phyloP scores from a whole-genome alignment of 768 basidiomycete species.

The Serendipita indica region DNA sequence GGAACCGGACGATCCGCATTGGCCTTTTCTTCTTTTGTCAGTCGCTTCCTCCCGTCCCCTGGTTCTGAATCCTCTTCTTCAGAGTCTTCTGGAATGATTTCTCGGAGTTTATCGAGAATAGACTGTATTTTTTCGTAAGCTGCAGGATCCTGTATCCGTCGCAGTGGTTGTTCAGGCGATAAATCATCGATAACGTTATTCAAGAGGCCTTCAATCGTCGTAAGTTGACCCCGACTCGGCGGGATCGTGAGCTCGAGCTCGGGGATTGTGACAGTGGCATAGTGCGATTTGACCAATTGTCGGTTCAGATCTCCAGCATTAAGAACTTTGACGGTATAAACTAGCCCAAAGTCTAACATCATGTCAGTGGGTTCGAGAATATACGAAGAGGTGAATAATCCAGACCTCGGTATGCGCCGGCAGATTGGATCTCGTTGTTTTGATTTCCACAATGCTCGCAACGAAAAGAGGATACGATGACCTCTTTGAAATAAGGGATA shows the following conservation, averaged over 20 bases:
- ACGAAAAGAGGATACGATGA: slow-evolving; percentile 91
- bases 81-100: slow-evolving; percentile 43
- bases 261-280: slow-evolving; percentile 68
- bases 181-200: slow-evolving; percentile 72
- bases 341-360: slow-evolving; percentile 62
- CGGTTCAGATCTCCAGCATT: slow-evolving; percentile 69
- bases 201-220: slow-evolving; percentile 90
- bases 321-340: slow-evolving; percentile 69
- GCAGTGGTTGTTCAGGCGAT: slow-evolving; percentile 63
- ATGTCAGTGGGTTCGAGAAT: too few species aligned
- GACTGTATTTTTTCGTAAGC: slow-evolving; percentile 58
- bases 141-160: slow-evolving; percentile 61
- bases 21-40: slow-evolving; percentile 23
- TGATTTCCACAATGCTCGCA: slow-evolving; percentile 81
- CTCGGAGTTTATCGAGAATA: slow-evolving; percentile 51
- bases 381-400: background rate
- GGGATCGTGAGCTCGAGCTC: slow-evolving; percentile 89
- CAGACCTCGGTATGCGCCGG: slow-evolving; percentile 71
- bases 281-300: slow-evolving; percentile 80
- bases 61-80: slow-evolving; percentile 35
- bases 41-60: slow-evolving; percentile 18
- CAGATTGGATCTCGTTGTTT: slow-evolving; percentile 93
- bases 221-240: slow-evolving; percentile 75
- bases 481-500: slow-evolving; percentile 90
- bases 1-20: slow-evolving; percentile 41